Evolutionary conservation across 495 filamentous ascomycete genomes (phyloP).

Genomic region (Elaphomyces granulatus): DNA sequence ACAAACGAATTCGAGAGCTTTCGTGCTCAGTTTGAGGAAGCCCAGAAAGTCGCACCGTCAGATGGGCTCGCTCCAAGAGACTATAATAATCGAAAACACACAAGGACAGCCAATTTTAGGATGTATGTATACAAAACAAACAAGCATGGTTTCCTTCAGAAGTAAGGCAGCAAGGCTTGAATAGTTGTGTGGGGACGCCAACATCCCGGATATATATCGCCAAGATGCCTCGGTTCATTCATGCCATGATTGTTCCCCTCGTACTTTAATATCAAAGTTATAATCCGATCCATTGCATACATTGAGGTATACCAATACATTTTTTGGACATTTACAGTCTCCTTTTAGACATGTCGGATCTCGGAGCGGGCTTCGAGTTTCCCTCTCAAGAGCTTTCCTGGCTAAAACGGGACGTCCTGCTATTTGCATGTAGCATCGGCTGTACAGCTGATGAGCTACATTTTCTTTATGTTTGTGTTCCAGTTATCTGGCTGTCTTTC

Average conservation of each 20-base stretch:
- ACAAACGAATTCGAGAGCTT: no score
- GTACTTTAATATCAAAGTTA: not conserved
- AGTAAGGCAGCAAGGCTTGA: no score
- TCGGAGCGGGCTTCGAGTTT: slow-evolving; percentile 69
- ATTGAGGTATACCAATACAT: not conserved
- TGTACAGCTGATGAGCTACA: slow-evolving; percentile 74
- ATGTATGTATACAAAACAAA: no score
- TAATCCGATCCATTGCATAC: not conserved
- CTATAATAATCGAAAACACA: no score
- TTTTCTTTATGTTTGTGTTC: slow-evolving; percentile 60
- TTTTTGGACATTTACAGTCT: not conserved
- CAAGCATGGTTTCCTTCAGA: no score
- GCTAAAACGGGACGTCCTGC: slow-evolving; percentile 72
- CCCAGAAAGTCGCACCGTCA: no score
- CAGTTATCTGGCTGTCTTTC: not conserved
- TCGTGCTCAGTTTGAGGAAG: no score
- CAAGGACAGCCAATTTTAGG: no score
- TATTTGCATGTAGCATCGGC: slow-evolving; percentile 82
- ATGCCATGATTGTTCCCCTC: not conserved
- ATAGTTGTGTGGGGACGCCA: no score
- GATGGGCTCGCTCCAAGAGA: no score
- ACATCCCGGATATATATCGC: no score
- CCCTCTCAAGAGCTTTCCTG: slow-evolving; percentile 57
- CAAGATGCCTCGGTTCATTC: no score
- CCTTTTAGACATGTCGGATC: slow-evolving; percentile 31